Conservation (phyloP, 139 green algal species). For the Tetraselmis chui region DNA sequence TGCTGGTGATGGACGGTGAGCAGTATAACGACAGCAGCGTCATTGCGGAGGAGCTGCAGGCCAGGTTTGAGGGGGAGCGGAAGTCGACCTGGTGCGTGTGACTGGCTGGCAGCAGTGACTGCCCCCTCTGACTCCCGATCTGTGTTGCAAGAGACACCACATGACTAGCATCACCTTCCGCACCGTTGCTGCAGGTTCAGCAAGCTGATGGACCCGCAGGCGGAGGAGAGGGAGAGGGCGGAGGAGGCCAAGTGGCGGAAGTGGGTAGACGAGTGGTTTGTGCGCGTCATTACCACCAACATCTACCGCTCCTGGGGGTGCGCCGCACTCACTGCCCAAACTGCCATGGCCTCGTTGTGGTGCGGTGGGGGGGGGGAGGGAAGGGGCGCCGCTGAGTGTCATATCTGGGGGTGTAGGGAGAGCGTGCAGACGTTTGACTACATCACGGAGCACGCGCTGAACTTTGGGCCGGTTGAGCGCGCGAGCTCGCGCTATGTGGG, state of each 20-base stretch:
- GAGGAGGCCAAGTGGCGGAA: slow-evolving; percentile 71
- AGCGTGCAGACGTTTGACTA: slow-evolving; percentile 41
- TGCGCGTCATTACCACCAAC: slow-evolving; percentile 88
- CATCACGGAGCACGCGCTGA: slow-evolving; percentile 32
- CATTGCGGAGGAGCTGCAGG: slow-evolving; percentile 39
- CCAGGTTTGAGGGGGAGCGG: background rate
- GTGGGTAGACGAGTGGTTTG: slow-evolving; percentile 90
- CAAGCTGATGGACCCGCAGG: background rate
- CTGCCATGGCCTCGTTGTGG: background rate
- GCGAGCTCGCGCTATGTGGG: slow-evolving; percentile 2
- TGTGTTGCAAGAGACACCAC: background rate
- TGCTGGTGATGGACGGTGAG: slow-evolving; percentile 71
- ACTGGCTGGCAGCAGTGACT: background rate
- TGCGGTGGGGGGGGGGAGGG: no score
- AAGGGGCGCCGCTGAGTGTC: no score
- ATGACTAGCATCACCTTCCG: slow-evolving; percentile 9
- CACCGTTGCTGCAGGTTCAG: background rate
- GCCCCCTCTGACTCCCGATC: background rate
- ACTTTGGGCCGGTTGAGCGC: slow-evolving; percentile 1
- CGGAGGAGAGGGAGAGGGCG: slow-evolving; percentile 5
- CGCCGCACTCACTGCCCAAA: slow-evolving; percentile 20
- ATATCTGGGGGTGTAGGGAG: no score
- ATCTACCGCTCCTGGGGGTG: slow-evolving; percentile 88
- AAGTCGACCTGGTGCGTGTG: background rate
- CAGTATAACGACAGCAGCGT: slow-evolving; percentile 73